Base-by-base conservation (phyloP, 495 filamentous ascomycete genomes). In the Amniculicola lignicola region DNA sequence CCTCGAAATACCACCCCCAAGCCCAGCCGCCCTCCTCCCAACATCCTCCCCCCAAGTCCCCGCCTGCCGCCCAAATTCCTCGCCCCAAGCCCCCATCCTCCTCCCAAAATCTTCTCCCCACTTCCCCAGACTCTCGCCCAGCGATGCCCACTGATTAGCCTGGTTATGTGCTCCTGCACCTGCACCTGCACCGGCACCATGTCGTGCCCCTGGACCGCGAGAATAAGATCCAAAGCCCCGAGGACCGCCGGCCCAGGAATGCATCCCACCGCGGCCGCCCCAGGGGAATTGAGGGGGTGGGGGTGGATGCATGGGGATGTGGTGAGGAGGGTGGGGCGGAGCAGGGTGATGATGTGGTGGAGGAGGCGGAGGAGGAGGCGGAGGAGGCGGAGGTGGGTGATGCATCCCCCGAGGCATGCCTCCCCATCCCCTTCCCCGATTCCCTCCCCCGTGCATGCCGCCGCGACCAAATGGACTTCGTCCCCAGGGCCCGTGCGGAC, bases 101-200 rank as follows among this genome's bases (percentile, higher is more conserved):
- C 38, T 40, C 2, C 62, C 62, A 27, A 66, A 46, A 10, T 66
- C 59, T 27, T 61, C 57, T 23, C 62, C 62, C 62, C 62, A 65
- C 16, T 57, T 54, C 15, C 46, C 62, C 7, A 46, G 33, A 31
- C 27, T 49, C 22, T 53, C 39, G 11, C 59, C 59, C 29, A 14
- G 59, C 7, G 45, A 39, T 21, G 22, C 42, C 56, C 55, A 63
- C 12, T 41, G 23, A 11, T 57, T 47, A 23, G 12, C 18, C 15
- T 10, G 11, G n/a, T 40, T 35, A n/a, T 51, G 31, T 16, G 44
- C 22, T 15, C 27, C 16, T 1, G 43, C 3, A 7, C 18, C 36
- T 19, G 5, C 33, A 25, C n/a, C n/a, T n/a, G n/a, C n/a, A 7
- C 52, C 42, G 48, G 28, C 12, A 38, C 52, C 51, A 22, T 28